phyloP scores from a whole-genome alignment of 768 basidiomycete species.

The Amanita pallidorosea region DNA sequence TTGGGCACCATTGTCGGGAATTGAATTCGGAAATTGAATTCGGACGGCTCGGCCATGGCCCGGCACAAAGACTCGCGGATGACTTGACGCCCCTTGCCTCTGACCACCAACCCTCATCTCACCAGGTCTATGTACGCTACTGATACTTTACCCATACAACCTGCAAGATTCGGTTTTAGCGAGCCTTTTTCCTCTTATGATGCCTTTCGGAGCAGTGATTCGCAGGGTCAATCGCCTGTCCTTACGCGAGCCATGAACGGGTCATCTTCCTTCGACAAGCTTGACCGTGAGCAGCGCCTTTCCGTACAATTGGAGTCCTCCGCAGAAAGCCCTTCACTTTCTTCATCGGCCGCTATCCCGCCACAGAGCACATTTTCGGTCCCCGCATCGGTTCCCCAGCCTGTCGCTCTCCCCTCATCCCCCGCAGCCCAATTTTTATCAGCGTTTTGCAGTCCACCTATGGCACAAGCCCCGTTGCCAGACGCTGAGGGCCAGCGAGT shows the following conservation, averaged over 20 bases:
- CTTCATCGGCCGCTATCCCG: conserved; percentile 25
- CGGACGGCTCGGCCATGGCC: not conserved
- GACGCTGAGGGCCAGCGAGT: conserved; percentile 63
- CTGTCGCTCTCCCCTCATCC: conserved; percentile 27
- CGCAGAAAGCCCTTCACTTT: conserved; percentile 4
- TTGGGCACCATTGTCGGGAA: not conserved
- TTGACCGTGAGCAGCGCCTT: conserved; percentile 15
- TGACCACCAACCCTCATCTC: conserved; percentile 10
- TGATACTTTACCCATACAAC: conserved; percentile 7
- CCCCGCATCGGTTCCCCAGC: conserved; percentile 3
- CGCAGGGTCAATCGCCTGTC: conserved; percentile 3
- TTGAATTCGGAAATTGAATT: not conserved
- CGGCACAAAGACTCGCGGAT: not conserved
- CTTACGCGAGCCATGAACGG: not conserved
- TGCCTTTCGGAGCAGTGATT: not conserved
- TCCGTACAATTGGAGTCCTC: conserved; percentile 11
- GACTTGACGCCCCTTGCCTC: not conserved
- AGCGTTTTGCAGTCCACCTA: conserved; percentile 37
- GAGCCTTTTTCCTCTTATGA: conserved; percentile 8
- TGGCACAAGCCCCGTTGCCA: conserved; percentile 24
- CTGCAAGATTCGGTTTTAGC: conserved; percentile 5
- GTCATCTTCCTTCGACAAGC: conserved; percentile 7
- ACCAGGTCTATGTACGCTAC: conserved; percentile 17
- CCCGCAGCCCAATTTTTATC: conserved; percentile 72
- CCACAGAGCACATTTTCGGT: conserved; percentile 8